Evolutionary conservation across 2,329 filamentous ascomycete species (phyloP).

Genomic region (Paracamarosporium sp.): DNA sequence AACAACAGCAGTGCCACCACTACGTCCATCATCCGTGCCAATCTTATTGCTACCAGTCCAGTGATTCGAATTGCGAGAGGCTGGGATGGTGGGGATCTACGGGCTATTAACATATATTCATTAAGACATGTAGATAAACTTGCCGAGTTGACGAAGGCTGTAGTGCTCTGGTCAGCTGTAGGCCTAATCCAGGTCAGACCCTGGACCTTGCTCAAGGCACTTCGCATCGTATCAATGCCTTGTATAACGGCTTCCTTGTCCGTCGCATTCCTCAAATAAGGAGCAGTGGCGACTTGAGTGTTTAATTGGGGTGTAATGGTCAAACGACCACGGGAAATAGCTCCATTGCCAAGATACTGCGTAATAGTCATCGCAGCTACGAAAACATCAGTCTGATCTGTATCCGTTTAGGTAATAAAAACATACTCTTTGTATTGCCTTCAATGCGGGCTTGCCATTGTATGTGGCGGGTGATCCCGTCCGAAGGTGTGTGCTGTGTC

Average conservation of each 20-base stretch:
- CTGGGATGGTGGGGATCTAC: conserved; percentile 30
- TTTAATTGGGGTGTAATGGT: conserved; percentile 62
- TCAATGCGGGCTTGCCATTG: conserved; percentile 71
- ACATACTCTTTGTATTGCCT: conserved; percentile 38
- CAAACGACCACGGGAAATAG: conserved; percentile 65
- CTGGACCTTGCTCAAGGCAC: conserved; percentile 58
- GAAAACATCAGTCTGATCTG: conserved; percentile 8
- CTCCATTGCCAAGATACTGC: conserved; percentile 67
- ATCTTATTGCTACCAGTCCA: conserved; percentile 62
- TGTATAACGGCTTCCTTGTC: conserved; percentile 66
- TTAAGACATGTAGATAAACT: background rate
- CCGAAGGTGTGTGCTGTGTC: conserved; percentile 60
- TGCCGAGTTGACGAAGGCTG: conserved; percentile 59
- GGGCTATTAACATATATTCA: background rate
- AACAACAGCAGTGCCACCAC: conserved; percentile 50
- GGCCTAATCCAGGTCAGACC: conserved; percentile 63
- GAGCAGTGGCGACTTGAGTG: conserved; percentile 63
- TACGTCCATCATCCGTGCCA: conserved; percentile 43
- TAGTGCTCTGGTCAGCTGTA: conserved; percentile 53
- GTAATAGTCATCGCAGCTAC: conserved; percentile 45
- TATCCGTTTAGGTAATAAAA: conserved; percentile 1
- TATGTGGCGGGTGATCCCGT: conserved; percentile 66
- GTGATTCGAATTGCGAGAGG: conserved; percentile 47
- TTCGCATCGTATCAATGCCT: conserved; percentile 65
- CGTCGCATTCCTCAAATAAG: conserved; percentile 62